Evolutionary conservation across 1,139 yeast genomes (phyloP), one percentile per base, ranked within the genome.

Genomic region (Yamadazyma epiphylla): DNA sequence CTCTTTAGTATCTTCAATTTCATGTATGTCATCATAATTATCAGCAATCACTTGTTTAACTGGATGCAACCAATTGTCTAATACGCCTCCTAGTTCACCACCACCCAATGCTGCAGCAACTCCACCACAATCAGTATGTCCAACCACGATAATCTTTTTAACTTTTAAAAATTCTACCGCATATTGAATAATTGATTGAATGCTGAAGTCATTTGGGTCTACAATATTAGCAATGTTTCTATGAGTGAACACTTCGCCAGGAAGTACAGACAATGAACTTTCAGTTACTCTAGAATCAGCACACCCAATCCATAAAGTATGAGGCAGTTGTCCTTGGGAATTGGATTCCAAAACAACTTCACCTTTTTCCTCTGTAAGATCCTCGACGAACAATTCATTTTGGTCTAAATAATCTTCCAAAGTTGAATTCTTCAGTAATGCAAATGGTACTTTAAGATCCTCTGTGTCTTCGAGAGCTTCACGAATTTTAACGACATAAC

Each of bases 111-210:
- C 80, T 15, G 96, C 91, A 80, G 89, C 82, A 35, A 88, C 79
- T 19, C 97, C 98, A 30, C 97, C 97, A 66, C 98, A 91, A 58
- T 88, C 95, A 21, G 95, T 85, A 63, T 91, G 98, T n/a, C 98
- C 98, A 58, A 96, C 88, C 7, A 91, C 85, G 35, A 91, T 74
- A 37, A 91, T 79, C 50, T 85, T 87, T 43, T 71, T 73, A 21
- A 94, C 95, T 51, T 85, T 82, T 41, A 91, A 69, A 13, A 83
- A 89, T 48, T 87, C 91, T 40, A 91, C 77, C 3, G 96, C 96
- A 49, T 88, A 87, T 55, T 91, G 96, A 26, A 91, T 68, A 3
- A 88, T 91, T 2, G 95, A 85, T 54, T 80, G 80, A 19, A 84
- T 72, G 29, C 89, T 77, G 29, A 84, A 64, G 54, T 91, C 97